Evolutionary conservation across 176 grass and related monocot genomes (phyloP).

Genomic region (Oryza australiensis): DNA sequence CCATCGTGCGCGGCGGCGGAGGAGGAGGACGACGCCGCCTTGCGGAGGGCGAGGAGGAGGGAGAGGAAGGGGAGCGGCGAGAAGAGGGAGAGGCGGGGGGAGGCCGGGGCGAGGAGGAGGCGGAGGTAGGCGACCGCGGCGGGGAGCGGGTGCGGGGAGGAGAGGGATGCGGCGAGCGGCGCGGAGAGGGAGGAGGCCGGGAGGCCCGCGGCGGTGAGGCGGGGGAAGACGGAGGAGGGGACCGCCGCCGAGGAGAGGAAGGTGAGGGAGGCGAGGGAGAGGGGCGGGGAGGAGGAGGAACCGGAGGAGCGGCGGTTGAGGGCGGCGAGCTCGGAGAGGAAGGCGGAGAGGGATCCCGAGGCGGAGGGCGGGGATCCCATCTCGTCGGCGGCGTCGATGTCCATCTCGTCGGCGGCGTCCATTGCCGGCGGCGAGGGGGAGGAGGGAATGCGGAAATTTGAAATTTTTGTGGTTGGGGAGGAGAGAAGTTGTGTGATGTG

Average conservation of each 20-base stretch:
- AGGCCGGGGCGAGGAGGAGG: conserved; percentile 47
- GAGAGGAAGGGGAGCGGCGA: conserved; percentile 69
- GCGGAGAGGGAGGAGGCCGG: conserved; percentile 46
- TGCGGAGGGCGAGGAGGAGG: conserved; percentile 69
- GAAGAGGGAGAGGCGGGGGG: conserved; percentile 59
- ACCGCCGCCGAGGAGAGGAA: conserved; percentile 33
- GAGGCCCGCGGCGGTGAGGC: conserved; percentile 31
- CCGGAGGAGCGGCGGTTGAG: conserved; percentile 38
- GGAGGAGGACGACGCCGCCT: conserved; percentile 41
- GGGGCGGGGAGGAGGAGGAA: conserved; percentile 20
- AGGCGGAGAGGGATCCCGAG: conserved; percentile 28
- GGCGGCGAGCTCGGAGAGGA: conserved; percentile 62
- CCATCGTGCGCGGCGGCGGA: neutral
- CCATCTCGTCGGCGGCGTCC: conserved; percentile 41
- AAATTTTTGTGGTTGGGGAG: conserved; percentile 22
- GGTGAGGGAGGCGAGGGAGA: conserved; percentile 44
- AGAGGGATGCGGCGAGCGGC: conserved; percentile 35
- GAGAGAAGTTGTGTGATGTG: neutral
- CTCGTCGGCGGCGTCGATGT: conserved; percentile 37
- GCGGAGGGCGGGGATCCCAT: conserved; percentile 33
- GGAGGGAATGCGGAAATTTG: conserved; percentile 29
- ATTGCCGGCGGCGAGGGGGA: neutral
- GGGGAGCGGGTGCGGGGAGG: conserved; percentile 40
- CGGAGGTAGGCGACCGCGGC: conserved; percentile 51
- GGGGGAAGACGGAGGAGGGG: conserved; percentile 36